These are phyloP conservation scores for Ganoderma resinaceum DNA, from an alignment of 1,284 basidiomycete genomes.

Conservation along the genomic window DNA sequence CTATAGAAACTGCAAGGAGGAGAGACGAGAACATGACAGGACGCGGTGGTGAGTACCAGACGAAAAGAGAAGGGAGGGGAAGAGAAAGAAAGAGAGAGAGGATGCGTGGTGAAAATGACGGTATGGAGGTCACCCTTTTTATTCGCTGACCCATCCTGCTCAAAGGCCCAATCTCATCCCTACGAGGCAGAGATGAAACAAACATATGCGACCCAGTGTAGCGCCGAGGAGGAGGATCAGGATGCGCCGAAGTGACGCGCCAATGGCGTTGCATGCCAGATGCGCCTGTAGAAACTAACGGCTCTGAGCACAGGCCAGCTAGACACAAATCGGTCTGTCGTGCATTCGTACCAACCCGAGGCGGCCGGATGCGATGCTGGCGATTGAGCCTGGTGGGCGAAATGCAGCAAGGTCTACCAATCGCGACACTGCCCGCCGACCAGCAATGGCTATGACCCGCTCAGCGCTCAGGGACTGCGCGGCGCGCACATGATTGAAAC, in stretches of 20 bases:
- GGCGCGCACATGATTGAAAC: conserved; percentile 6
- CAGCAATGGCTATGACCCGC: conserved; percentile 19
- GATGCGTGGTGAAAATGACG: conserved; percentile 16
- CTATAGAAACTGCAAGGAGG: conserved; percentile 28
- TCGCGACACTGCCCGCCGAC: not conserved
- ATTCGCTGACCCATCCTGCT: conserved; percentile 1
- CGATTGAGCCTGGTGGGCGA: conserved; percentile 6
- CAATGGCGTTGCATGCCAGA: conserved; percentile 17
- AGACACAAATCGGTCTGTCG: not conserved
- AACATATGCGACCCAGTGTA: conserved; percentile 3
- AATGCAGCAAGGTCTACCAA: conserved; percentile 9
- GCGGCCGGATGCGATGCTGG: conserved; percentile 22
- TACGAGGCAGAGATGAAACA: conserved; percentile 11
- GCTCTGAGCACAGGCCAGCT: not conserved
- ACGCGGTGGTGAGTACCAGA: conserved; percentile 5
- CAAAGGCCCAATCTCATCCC: not conserved
- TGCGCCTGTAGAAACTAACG: conserved; percentile 9
- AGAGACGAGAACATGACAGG: conserved; percentile 26
- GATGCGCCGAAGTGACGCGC: conserved; percentile 5
- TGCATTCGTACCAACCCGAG: conserved; percentile 12
- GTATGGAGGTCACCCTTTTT: conserved; percentile 15
- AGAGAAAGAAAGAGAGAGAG: conserved; percentile 11
- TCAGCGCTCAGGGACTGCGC: conserved; percentile 8
- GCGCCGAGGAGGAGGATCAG: conserved; percentile 4
- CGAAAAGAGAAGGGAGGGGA: not conserved